These are phyloP conservation scores for Exophiala aquamarina DNA, from an alignment of 2,329 filamentous ascomycete species.

Conservation along the genomic window DNA sequence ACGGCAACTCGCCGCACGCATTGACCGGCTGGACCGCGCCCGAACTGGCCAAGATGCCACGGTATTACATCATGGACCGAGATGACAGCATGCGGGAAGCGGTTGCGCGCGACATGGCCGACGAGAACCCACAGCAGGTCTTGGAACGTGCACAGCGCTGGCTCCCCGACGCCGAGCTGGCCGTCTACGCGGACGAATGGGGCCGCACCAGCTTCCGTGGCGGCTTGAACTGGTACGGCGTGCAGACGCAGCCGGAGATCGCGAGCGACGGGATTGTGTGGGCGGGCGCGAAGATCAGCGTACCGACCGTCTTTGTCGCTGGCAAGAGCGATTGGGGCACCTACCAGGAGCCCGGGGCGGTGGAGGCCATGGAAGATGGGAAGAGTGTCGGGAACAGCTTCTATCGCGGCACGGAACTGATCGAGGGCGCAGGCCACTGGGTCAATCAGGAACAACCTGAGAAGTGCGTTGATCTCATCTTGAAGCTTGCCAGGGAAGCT, in stretches of 20 bases:
- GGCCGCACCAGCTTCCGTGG: slow-evolving; percentile 64
- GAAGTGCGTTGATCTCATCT: slow-evolving; percentile 50
- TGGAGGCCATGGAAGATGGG: slow-evolving; percentile 56
- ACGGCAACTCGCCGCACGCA: slow-evolving; percentile 53
- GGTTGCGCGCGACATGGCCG: slow-evolving; percentile 55
- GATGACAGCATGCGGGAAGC: slow-evolving; percentile 59
- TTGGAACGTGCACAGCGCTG: slow-evolving; percentile 39
- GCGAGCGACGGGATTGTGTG: slow-evolving; percentile 58
- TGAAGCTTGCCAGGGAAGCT: slow-evolving; percentile 39
- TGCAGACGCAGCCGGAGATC: slow-evolving; percentile 52
- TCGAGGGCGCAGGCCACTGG: slow-evolving; percentile 68
- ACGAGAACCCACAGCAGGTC: slow-evolving; percentile 43
- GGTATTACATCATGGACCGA: slow-evolving; percentile 68
- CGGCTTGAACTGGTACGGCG: slow-evolving; percentile 67
- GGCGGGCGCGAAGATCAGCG: slow-evolving; percentile 60
- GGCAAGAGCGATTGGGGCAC: slow-evolving; percentile 67
- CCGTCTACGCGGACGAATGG: slow-evolving; percentile 63
- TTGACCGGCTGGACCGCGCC: slow-evolving; percentile 57
- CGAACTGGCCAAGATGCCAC: slow-evolving; percentile 60
- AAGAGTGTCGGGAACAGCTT: slow-evolving; percentile 57
- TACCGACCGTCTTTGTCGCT: slow-evolving; percentile 62
- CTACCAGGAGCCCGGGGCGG: slow-evolving; percentile 64
- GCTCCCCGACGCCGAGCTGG: slow-evolving; percentile 59
- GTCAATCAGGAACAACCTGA: slow-evolving; percentile 66
- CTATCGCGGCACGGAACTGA: slow-evolving; percentile 50